phyloP scores from a whole-genome alignment of 2,329 filamentous ascomycete genomes.

The Magnaporthiopsis rhizophila region DNA sequence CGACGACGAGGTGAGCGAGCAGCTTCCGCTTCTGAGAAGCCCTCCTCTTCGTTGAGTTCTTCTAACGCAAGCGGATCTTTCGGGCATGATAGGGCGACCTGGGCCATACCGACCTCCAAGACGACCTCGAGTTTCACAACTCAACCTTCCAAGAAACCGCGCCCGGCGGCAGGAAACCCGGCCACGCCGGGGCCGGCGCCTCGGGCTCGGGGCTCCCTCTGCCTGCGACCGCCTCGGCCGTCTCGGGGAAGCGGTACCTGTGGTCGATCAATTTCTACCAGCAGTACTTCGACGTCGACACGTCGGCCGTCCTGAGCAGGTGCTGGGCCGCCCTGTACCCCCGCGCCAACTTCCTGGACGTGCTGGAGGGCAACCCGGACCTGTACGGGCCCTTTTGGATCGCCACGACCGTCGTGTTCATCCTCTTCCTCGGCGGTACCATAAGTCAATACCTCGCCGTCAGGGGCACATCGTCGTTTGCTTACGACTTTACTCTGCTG shows the following conservation, averaged over 20 bases:
- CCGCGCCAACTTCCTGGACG: slow-evolving; percentile 89
- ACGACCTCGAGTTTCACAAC: slow-evolving; percentile 97
- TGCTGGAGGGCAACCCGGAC: slow-evolving; percentile 93
- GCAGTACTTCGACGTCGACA: slow-evolving; percentile 98
- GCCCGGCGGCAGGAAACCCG: slow-evolving; percentile 40
- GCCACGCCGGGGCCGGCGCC: slow-evolving; percentile 29
- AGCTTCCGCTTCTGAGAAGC: neutral
- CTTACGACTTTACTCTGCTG: slow-evolving; percentile 84
- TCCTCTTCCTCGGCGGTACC: slow-evolving; percentile 89
- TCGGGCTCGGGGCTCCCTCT: slow-evolving; percentile 42
- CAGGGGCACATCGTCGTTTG: slow-evolving; percentile 59
- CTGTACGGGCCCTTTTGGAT: slow-evolving; percentile 98
- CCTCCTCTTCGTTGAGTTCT: neutral
- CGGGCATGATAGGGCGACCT: slow-evolving; percentile 69
- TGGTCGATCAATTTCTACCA: slow-evolving; percentile 93
- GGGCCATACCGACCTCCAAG: slow-evolving; percentile 94
- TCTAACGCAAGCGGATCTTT: neutral
- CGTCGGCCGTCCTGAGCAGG: slow-evolving; percentile 74
- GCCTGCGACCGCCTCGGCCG: slow-evolving; percentile 44
- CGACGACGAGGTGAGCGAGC: slow-evolving; percentile 71
- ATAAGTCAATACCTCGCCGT: slow-evolving; percentile 82
- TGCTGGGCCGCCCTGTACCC: slow-evolving; percentile 88
- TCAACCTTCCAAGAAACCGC: slow-evolving; percentile 68
- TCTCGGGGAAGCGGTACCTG: slow-evolving; percentile 69
- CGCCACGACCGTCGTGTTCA: slow-evolving; percentile 92